phyloP scores from a whole-genome alignment of 169 alveolate species.

The Miamiensis avidus region DNA sequence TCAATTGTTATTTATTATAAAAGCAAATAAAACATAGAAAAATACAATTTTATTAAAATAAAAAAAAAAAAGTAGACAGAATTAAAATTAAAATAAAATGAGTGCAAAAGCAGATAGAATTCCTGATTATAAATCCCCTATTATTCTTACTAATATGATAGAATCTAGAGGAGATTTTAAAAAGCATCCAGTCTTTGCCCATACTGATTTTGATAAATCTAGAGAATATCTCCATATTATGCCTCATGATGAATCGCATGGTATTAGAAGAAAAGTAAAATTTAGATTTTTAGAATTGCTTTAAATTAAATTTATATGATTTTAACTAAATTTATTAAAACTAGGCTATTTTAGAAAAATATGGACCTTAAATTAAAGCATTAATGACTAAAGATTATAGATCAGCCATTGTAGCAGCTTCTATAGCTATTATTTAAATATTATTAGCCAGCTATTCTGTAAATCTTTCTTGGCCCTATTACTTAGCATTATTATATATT shows the following conservation, averaged over 20 bases:
- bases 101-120: neutral
- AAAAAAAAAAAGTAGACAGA: neutral
- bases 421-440: conserved; percentile 14
- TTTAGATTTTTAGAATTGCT: no score
- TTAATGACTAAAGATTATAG: conserved; percentile 45
- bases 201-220: conserved; percentile 32
- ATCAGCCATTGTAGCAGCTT: conserved; percentile 33
- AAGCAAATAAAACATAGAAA: no score
- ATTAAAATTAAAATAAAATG: neutral
- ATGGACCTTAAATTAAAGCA: conserved; percentile 46
- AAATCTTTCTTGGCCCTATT: conserved; percentile 27
- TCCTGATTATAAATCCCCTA: neutral
- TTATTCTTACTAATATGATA: neutral
- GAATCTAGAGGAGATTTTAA: neutral
- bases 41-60: no score
- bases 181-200: neutral
- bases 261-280: conserved; percentile 37
- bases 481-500: conserved; percentile 38
- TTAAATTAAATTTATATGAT: no score
- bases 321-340: no score
- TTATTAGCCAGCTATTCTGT: conserved; percentile 11
- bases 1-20: no score
- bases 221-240: conserved; percentile 40
- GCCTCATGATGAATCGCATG: conserved; percentile 53
- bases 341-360: conserved; percentile 36